These are phyloP conservation scores for Nannizzia gypsea DNA, from an alignment of 2,329 filamentous ascomycete species.

Conservation along the genomic window DNA sequence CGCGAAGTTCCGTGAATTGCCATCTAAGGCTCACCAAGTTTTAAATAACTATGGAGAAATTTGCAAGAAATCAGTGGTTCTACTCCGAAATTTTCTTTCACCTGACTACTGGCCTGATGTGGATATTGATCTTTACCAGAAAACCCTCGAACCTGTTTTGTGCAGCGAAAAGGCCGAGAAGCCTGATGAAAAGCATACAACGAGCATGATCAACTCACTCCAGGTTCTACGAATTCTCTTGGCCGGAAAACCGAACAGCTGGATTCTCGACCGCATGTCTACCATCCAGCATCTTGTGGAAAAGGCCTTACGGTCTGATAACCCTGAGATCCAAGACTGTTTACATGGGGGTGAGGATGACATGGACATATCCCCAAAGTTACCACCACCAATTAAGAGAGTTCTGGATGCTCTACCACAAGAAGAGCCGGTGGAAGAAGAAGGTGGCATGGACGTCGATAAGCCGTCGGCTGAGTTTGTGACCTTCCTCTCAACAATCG, in stretches of 20 bases:
- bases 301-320: conserved; percentile 77
- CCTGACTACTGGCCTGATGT: conserved; percentile 84
- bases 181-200: conserved; percentile 71
- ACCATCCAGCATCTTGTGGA: conserved; percentile 78
- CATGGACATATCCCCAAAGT: conserved; percentile 55
- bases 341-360: conserved; percentile 63
- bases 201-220: conserved; percentile 82
- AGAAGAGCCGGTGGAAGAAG: conserved; percentile 65
- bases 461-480: conserved; percentile 76
- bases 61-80: conserved; percentile 68
- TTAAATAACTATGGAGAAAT: conserved; percentile 58
- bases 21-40: conserved; percentile 35
- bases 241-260: conserved; percentile 77
- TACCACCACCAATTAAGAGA: conserved; percentile 65
- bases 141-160: conserved; percentile 76
- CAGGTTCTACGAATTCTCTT: conserved; percentile 85
- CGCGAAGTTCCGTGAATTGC: conserved; percentile 49
- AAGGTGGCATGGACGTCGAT: conserved; percentile 66
- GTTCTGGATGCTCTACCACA: conserved; percentile 84
- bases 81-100: conserved; percentile 75
- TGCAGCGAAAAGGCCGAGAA: conserved; percentile 74
- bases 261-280: conserved; percentile 68
- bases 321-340: conserved; percentile 86
- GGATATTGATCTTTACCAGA: conserved; percentile 81
- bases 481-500: conserved; percentile 69